Percentiles rank a stretch among this genome's conserved stretches.
These are phyloP conservation scores for Hericium rajendrae DNA, from an alignment of 768 basidiomycete genomes.

Conservation along the genomic window DNA sequence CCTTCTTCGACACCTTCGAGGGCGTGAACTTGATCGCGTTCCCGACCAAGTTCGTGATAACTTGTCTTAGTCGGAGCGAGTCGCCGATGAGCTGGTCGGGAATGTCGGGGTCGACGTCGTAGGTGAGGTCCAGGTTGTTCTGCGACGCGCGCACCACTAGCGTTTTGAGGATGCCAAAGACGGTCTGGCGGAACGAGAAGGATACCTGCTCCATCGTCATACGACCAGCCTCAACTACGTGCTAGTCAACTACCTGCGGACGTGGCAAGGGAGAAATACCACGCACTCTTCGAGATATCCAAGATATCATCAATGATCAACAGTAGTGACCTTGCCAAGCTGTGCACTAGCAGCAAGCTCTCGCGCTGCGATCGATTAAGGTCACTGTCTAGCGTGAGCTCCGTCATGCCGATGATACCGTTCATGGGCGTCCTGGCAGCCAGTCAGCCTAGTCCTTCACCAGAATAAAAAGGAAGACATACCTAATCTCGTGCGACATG, in stretches of 20 bases:
- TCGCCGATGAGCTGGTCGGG: slow-evolving; percentile 97
- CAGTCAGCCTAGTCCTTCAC: background rate
- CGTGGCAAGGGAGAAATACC: background rate
- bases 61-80: slow-evolving; percentile 86
- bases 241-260: background rate
- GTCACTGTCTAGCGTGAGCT: slow-evolving; percentile 93
- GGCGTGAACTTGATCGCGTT: slow-evolving; percentile 98
- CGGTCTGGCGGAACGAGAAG: slow-evolving; percentile 93
- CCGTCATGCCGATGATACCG: slow-evolving; percentile 99
- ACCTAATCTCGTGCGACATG: slow-evolving; percentile 97
- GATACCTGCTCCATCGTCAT: slow-evolving; percentile 99
- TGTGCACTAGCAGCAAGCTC: slow-evolving; percentile 91
- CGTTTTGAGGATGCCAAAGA: slow-evolving; percentile 96
- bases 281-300: slow-evolving; percentile 98
- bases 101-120: slow-evolving; percentile 91
- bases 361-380: slow-evolving; percentile 90
- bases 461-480: slow-evolving; percentile 20
- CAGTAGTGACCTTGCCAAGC: slow-evolving; percentile 82
- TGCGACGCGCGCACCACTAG: slow-evolving; percentile 96
- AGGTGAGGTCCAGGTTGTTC: slow-evolving; percentile 91
- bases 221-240: slow-evolving; percentile 88
- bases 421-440: slow-evolving; percentile 92
- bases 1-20: slow-evolving; percentile 64
- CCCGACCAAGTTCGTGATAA: slow-evolving; percentile 90
- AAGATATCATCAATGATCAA: slow-evolving; percentile 98